These are phyloP conservation scores for Jamesozyma gamospora DNA, from an alignment of 805 yeast species.

Conservation along the genomic window DNA sequence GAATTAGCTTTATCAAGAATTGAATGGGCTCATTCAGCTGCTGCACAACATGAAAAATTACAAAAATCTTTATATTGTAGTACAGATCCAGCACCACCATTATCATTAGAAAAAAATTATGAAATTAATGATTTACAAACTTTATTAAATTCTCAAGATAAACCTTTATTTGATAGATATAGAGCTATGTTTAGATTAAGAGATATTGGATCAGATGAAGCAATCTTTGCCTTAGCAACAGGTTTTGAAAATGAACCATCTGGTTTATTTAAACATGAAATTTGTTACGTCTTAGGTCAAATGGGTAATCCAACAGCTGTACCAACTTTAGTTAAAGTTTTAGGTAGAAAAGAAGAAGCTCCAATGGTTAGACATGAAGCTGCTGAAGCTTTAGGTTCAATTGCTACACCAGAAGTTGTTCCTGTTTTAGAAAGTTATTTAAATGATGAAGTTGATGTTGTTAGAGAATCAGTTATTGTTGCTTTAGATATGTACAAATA, in stretches of 20 bases:
- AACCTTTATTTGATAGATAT: constrained; percentile 85
- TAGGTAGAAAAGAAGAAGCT: constrained; percentile 70
- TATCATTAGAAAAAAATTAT: constrained; percentile 53
- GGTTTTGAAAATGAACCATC: constrained; percentile 89
- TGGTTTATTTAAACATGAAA: constrained; percentile 93
- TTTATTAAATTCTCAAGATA: constrained; percentile 63
- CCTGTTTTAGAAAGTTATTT: constrained; percentile 76
- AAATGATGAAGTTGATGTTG: constrained; percentile 77
- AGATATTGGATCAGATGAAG: constrained; percentile 89
- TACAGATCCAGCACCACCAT: constrained; percentile 97
- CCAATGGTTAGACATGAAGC: constrained; percentile 99
- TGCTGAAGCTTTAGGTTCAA: constrained; percentile 95
- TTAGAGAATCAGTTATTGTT: constrained; percentile 92
- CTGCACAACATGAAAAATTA: constrained; percentile 48
- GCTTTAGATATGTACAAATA: constrained; percentile 98
- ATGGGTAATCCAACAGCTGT: constrained; percentile 87
- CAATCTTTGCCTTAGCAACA: constrained; percentile 80
- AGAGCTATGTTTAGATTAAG: constrained; percentile 97
- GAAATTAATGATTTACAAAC: constrained; percentile 55
- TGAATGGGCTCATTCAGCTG: constrained; percentile 75
- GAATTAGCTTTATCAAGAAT: constrained; percentile 94
- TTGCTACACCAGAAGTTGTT: constrained; percentile 90
- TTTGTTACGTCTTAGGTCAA: constrained; percentile 97
- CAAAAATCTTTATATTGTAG: constrained; percentile 72
- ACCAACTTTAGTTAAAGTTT: constrained; percentile 74